These are phyloP conservation scores for Scenedesmus sp. DNA, from an alignment of 163 green algal species.

Conservation along the genomic window DNA sequence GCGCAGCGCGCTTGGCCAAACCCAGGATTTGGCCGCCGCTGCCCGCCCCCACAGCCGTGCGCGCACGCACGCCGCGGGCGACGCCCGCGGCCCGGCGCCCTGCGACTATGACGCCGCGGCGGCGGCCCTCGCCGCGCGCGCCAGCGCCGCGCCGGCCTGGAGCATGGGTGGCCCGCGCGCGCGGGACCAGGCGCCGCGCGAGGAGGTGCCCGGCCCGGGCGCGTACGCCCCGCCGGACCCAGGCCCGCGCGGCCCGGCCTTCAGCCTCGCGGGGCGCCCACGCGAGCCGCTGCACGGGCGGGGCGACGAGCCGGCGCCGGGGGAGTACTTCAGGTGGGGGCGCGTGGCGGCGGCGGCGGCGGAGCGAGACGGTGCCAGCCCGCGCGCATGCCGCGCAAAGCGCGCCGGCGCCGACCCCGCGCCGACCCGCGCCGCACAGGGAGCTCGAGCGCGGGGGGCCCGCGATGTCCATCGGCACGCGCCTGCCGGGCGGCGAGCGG, in stretches of 20 bases:
- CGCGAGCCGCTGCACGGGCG: neutral
- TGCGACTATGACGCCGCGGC: constrained; percentile 20
- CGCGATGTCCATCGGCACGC: no score
- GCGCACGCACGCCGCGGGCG: no score
- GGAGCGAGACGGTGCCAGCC: no score
- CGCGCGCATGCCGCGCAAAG: no score
- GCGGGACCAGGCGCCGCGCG: neutral
- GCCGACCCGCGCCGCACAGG: no score
- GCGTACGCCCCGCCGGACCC: constrained; percentile 9
- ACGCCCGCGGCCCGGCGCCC: constrained; percentile 5
- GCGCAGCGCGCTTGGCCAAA: no score
- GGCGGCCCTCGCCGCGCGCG: neutral
- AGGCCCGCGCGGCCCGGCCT: constrained; percentile 1
- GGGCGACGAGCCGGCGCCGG: neutral
- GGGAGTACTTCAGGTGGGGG: constrained; percentile 19
- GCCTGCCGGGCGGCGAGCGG: no score
- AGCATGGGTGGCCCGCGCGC: neutral
- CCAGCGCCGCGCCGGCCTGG: constrained; percentile 16
- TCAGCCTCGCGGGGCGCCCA: constrained; percentile 1
- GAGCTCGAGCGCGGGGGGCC: no score
- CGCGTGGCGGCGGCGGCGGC: no score
- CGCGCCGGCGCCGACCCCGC: no score
- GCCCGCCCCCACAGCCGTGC: no score
- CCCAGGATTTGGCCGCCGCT: no score
- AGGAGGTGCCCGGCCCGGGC: constrained; percentile 12